Evolutionary conservation across 108 stramenopile genomes (phyloP).

Genomic region (Cyclotella atomus): DNA sequence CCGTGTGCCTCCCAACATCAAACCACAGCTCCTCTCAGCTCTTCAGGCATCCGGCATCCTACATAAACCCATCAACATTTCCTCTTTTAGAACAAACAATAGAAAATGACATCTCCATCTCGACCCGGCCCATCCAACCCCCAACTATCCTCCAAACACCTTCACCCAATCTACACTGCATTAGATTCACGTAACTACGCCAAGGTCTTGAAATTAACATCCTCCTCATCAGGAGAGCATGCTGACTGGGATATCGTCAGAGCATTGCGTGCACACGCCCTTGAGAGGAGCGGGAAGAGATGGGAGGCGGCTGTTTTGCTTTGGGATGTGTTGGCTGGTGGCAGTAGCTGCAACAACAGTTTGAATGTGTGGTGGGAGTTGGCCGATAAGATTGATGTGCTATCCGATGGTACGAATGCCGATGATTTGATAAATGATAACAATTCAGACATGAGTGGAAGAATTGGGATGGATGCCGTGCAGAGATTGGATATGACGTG

Average conservation of each 20-base stretch:
- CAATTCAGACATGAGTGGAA: background rate
- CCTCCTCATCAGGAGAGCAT: constrained; percentile 33
- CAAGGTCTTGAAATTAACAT: constrained; percentile 71
- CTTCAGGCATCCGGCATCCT: no score
- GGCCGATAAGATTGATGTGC: constrained; percentile 2
- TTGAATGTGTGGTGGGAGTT: constrained; percentile 5
- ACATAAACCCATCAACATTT: no score
- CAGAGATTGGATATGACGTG: constrained; percentile 19
- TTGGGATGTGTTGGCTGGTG: constrained; percentile 45
- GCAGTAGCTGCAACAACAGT: background rate
- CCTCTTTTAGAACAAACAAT: no score
- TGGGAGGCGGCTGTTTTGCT: constrained; percentile 56
- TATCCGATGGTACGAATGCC: constrained; percentile 10
- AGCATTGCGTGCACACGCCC: constrained; percentile 70
- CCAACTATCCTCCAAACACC: constrained; percentile 15
- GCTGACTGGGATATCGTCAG: constrained; percentile 54
- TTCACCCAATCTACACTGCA: constrained; percentile 74
- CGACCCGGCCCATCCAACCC: constrained; percentile 17
- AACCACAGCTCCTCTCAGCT: no score
- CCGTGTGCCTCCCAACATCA: no score
- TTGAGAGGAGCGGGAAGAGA: constrained; percentile 57
- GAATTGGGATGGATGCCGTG: constrained; percentile 23
- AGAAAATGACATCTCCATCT: no score
- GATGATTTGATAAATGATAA: constrained; percentile 7
- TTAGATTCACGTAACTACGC: constrained; percentile 68